Evolutionary conservation across 2,329 filamentous ascomycete genomes (phyloP).

Genomic region (Dactylella cylindrospora): DNA sequence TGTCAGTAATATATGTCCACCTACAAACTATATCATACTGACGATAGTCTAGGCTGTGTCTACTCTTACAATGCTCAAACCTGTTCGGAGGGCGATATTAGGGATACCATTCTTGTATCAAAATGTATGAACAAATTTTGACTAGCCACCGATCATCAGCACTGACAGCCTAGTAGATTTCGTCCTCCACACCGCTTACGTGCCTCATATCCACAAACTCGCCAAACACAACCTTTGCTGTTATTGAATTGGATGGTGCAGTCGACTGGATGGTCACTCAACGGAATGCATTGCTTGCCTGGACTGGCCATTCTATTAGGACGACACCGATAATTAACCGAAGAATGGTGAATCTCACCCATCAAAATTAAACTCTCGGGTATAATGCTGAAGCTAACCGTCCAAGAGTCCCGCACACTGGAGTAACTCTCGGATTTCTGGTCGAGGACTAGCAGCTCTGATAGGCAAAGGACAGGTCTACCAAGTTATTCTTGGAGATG

Average conservation of each 20-base stretch:
- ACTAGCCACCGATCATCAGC: not conserved
- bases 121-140: constrained; percentile 53
- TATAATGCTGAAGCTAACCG: constrained; percentile 51
- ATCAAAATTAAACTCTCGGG: not conserved
- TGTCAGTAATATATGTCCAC: constrained; percentile 57
- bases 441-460: constrained; percentile 80
- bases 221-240: constrained; percentile 78
- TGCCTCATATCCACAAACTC: constrained; percentile 87
- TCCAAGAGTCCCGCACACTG: constrained; percentile 73
- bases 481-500: constrained; percentile 74
- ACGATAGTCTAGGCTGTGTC: constrained; percentile 70
- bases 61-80: constrained; percentile 81
- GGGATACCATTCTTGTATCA: constrained; percentile 96
- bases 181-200: constrained; percentile 82
- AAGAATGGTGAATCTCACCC: constrained; percentile 59
- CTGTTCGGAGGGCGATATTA: constrained; percentile 73
- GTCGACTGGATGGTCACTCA: constrained; percentile 94
- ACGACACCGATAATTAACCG: constrained; percentile 74
- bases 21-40: not conserved
- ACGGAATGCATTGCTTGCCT: constrained; percentile 84
- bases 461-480: constrained; percentile 87
- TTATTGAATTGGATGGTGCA: constrained; percentile 87
- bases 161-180: constrained; percentile 16
- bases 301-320: constrained; percentile 85
- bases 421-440: constrained; percentile 86